Evolutionary conservation across 2,329 filamentous ascomycete genomes (phyloP).

Genomic region (Botrytis fabae): DNA sequence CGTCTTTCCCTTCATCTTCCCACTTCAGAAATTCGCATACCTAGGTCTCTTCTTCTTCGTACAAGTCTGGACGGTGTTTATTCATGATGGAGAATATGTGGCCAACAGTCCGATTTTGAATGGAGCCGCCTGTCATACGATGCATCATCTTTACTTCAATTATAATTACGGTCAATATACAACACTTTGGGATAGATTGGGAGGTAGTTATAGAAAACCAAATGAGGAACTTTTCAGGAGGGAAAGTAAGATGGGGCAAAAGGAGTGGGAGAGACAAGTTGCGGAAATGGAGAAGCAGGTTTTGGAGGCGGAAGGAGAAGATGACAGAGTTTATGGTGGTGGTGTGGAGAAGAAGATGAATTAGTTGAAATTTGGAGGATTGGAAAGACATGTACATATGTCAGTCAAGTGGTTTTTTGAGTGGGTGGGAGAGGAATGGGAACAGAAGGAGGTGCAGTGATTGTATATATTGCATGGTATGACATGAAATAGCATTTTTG

Average conservation of each 20-base stretch:
- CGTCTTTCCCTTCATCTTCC: constrained; percentile 88
- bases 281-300: constrained; percentile 67
- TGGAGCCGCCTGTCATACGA: constrained; percentile 88
- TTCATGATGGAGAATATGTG: constrained; percentile 93
- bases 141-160: constrained; percentile 86
- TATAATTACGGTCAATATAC: constrained; percentile 96
- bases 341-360: constrained; percentile 28
- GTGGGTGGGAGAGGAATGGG: background rate
- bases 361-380: constrained; percentile 22
- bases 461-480: constrained; percentile 6
- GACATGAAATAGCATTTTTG: background rate
- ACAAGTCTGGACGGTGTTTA: constrained; percentile 96
- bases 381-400: background rate
- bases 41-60: constrained; percentile 86
- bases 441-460: background rate
- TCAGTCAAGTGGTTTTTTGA: background rate
- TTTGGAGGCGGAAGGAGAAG: constrained; percentile 51
- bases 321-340: constrained; percentile 39
- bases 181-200: constrained; percentile 85
- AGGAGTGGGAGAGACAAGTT: constrained; percentile 79
- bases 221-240: constrained; percentile 82
- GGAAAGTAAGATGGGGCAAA: constrained; percentile 80
- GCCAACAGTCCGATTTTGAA: constrained; percentile 91
- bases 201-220: constrained; percentile 82
- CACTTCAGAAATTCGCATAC: constrained; percentile 87